Evolutionary conservation across 2,329 filamentous ascomycete species (phyloP), one percentile per base, ranked within the genome.

Genomic region (Aspergillus sp.): DNA sequence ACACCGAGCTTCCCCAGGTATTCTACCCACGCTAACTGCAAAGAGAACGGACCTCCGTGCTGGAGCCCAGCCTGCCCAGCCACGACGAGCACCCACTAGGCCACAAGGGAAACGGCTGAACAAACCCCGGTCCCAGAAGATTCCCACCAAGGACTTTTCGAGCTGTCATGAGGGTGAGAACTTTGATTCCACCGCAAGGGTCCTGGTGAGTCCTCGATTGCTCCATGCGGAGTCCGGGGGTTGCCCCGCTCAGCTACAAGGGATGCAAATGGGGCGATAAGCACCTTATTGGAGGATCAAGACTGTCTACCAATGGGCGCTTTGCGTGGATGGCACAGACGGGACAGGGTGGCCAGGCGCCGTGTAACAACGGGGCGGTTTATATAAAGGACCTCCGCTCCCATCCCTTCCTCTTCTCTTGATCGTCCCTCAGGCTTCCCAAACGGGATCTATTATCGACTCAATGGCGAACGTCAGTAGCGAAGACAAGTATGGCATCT

Each of bases 401-500:
- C 43, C 53, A 31, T 34, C 51, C 13, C 31, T 17, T 19, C 6
- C 19, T 23, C 15, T 41, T n/a, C 28, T 41, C 13, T 25, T 23
- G 30, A 34, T 53, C 8, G 51, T 22, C 51, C 17, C 2, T 7
- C 19, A 34, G 19, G 22, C 30, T 43, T 15, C 30, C 38, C 51
- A 38, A 8, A n/a, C 22, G n/a, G 38, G 23, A 7, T 28, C 22
- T n/a, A 34, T 3, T 17, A 47, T 45, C 22, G 28, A 28, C n/a
- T 19, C 28, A 52, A 60, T 52, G 58, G 52, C 45, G 45, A 45
- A 49, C 15, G 22, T 25, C 13, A 56, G 2, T 15, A 45, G 22
- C 38, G 52, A 56, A 22, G 58, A 60, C 46, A 60, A 60, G 58
- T 46, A 60, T 30, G 58, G 53, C 28, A 31, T 56, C 41, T 60